Evolutionary conservation across 2,329 filamentous ascomycete genomes (phyloP).

Genomic region (Aureobasidium vineae): DNA sequence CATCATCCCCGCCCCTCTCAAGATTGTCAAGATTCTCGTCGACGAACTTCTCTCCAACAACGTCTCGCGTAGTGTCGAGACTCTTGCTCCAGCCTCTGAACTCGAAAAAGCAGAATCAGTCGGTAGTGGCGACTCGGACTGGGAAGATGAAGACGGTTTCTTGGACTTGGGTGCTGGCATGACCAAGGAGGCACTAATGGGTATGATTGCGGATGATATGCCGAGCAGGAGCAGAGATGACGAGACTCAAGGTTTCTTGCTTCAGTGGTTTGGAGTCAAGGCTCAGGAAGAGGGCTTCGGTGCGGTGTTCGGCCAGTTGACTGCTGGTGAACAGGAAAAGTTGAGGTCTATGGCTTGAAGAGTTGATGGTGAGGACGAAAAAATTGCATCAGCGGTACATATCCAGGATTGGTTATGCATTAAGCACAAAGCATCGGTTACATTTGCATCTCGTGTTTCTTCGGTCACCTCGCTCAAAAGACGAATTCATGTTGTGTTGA

Average conservation of each 20-base stretch:
- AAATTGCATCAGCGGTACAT: neutral
- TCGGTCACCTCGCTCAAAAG: too few species aligned
- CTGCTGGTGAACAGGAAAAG: constrained; percentile 54
- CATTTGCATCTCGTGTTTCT: too few species aligned
- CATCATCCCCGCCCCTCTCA: constrained; percentile 80
- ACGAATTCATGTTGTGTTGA: too few species aligned
- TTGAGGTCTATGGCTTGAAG: constrained; percentile 38
- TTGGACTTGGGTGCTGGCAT: constrained; percentile 66
- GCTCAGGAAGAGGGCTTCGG: constrained; percentile 56
- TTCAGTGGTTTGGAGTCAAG: constrained; percentile 70
- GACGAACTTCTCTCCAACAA: constrained; percentile 84
- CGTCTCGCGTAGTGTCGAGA: constrained; percentile 45
- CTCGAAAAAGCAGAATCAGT: constrained; percentile 65
- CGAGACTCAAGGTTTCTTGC: constrained; percentile 81
- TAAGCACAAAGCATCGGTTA: too few species aligned
- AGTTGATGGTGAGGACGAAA: neutral
- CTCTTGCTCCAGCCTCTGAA: constrained; percentile 56
- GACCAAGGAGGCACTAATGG: constrained; percentile 72
- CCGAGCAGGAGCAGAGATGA: constrained; percentile 67
- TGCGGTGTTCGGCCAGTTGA: constrained; percentile 56
- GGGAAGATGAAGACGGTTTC: constrained; percentile 78
- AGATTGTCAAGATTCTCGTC: constrained; percentile 93
- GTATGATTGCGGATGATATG: constrained; percentile 59
- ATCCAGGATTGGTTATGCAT: neutral
- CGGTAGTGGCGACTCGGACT: constrained; percentile 63